Conservation (phyloP, 305 asterid genomes). For the Solanum hybrid region DNA sequence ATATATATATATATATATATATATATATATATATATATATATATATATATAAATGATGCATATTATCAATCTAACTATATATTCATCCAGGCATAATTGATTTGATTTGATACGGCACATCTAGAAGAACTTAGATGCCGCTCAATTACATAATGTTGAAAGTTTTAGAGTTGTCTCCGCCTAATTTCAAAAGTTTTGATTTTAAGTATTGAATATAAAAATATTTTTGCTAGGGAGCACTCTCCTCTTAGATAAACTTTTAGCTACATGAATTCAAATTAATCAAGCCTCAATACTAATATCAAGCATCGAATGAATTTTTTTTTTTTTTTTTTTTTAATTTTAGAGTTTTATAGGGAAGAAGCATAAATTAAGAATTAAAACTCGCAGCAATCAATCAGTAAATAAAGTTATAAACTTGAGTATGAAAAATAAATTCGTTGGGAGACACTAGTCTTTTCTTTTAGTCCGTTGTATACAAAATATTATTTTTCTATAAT, state of each 20-base stretch:
- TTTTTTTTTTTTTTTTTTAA: too few species aligned
- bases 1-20: too few species aligned
- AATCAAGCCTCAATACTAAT: too few species aligned
- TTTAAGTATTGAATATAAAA: not conserved
- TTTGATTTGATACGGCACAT: not conserved
- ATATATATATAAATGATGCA: not conserved
- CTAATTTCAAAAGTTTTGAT: not conserved
- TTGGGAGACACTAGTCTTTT: too few species aligned
- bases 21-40: too few species aligned
- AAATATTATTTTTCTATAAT: too few species aligned
- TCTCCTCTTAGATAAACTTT: too few species aligned
- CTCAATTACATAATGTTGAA: not conserved
- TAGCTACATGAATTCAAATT: not conserved
- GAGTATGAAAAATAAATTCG: too few species aligned
- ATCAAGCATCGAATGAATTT: not conserved
- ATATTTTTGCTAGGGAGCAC: not conserved
- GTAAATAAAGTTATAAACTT: too few species aligned
- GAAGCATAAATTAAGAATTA: not conserved
- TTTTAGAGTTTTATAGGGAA: not conserved
- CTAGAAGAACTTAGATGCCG: not conserved
- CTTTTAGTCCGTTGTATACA: too few species aligned
- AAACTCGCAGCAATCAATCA: not conserved
- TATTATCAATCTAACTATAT: not conserved
- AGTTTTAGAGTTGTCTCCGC: not conserved
- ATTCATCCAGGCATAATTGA: not conserved